A percentile compares a stretch with the other conserved stretches of the same genome.
phyloP scores from a whole-genome alignment of 345 rosid genomes.

The Moricandia moricandioides region DNA sequence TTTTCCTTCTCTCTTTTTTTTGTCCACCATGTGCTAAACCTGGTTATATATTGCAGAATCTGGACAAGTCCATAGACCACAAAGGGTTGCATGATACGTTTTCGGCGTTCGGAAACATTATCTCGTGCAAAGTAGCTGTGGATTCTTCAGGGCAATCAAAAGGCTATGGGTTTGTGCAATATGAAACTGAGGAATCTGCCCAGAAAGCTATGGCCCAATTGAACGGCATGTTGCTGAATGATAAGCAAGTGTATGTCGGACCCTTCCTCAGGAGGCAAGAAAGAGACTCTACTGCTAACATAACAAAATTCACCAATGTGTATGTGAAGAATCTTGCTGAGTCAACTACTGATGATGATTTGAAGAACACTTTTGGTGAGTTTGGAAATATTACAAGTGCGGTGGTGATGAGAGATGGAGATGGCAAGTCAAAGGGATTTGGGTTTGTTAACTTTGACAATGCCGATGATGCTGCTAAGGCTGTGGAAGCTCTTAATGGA shows the following conservation, averaged over 20 bases:
- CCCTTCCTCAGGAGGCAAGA: conserved; percentile 92
- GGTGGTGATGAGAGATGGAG: conserved; percentile 80
- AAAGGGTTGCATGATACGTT: conserved; percentile 86
- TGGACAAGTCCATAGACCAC: conserved; percentile 85
- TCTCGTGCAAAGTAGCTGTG: conserved; percentile 91
- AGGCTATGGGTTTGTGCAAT: conserved; percentile 96
- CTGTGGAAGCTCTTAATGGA: conserved; percentile 86
- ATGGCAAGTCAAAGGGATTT: conserved; percentile 55
- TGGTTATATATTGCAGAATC: conserved; percentile 52
- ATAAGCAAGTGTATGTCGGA: conserved; percentile 92
- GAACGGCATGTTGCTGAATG: conserved; percentile 90
- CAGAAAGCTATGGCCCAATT: conserved; percentile 72
- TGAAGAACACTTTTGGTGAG: conserved; percentile 67
- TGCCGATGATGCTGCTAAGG: conserved; percentile 78
- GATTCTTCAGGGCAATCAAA: conserved; percentile 80
- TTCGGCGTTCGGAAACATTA: conserved; percentile 71
- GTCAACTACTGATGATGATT: conserved; percentile 65
- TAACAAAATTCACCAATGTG: conserved; percentile 72
- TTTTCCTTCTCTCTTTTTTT: too few relatives aligned
- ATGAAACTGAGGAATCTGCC: conserved; percentile 73
- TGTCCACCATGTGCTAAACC: not conserved
- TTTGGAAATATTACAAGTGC: conserved; percentile 78
- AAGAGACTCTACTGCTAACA: conserved; percentile 53
- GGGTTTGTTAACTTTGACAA: conserved; percentile 94
- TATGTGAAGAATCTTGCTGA: conserved; percentile 85